phyloP scores from a whole-genome alignment of 2,329 filamentous ascomycete genomes.

The Phoma herbarum region DNA sequence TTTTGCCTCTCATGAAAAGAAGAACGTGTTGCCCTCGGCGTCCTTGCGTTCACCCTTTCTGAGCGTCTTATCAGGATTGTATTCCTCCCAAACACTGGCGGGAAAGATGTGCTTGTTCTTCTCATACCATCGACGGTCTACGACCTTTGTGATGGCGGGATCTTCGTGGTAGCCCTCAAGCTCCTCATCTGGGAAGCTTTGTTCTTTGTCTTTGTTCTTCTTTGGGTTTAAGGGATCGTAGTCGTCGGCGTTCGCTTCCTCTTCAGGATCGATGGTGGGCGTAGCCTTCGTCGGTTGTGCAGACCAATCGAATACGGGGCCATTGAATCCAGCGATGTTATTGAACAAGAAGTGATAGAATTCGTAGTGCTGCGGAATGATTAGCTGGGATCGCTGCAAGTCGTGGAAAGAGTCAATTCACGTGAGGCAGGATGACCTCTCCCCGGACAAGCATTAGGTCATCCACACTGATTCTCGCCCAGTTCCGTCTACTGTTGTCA shows the following conservation, averaged over 20 bases:
- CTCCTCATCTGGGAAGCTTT: constrained; percentile 56
- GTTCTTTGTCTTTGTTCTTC: constrained; percentile 45
- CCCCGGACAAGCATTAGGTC: constrained; percentile 93
- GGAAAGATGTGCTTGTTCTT: constrained; percentile 98
- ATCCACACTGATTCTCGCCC: constrained; percentile 93
- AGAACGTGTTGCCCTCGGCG: constrained; percentile 89
- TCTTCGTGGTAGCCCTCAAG: constrained; percentile 81
- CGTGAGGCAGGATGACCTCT: constrained; percentile 91
- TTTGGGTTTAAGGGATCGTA: constrained; percentile 55
- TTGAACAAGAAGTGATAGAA: constrained; percentile 98
- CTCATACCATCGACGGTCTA: constrained; percentile 96
- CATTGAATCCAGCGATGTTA: constrained; percentile 76
- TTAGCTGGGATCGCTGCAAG: constrained; percentile 22
- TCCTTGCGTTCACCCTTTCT: constrained; percentile 80
- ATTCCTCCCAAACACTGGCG: constrained; percentile 94
- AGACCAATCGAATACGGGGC: constrained; percentile 80
- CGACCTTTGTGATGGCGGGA: constrained; percentile 85
- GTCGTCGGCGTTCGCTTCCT: constrained; percentile 29
- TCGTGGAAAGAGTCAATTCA: constrained; percentile 54
- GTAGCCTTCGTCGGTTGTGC: constrained; percentile 57
- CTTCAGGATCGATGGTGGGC: constrained; percentile 30
- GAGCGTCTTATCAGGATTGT: constrained; percentile 90
- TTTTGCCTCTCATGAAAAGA: constrained; percentile 57
- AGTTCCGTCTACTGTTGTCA: constrained; percentile 75
- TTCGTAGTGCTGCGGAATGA: constrained; percentile 79